Evolutionary conservation across 768 basidiomycete species (phyloP).

Genomic region (Cystofilobasidium capitatum): DNA sequence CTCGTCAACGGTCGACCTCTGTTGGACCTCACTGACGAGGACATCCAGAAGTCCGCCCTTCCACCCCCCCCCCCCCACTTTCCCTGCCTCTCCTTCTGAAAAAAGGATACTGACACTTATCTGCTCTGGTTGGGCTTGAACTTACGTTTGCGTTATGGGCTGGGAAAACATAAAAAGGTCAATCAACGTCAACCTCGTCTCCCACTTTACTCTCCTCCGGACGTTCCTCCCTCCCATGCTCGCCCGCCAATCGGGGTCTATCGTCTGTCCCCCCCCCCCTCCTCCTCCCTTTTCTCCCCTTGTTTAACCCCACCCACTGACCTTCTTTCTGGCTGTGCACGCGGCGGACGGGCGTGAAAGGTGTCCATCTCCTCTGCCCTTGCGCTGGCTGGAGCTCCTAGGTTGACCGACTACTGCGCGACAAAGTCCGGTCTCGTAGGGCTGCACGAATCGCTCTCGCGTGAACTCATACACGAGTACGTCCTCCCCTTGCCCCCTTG

Average conservation of each 20-base stretch:
- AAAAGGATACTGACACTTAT: too few species aligned
- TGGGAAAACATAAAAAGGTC: not conserved
- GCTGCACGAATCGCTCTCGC: not conserved
- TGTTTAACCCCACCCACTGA: not conserved
- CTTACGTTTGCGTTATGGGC: not conserved
- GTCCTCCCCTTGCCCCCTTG: not conserved
- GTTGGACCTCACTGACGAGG: not conserved
- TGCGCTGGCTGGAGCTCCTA: not conserved
- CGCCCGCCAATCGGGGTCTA: not conserved
- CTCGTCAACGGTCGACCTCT: not conserved
- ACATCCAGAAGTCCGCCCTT: not conserved
- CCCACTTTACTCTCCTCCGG: not conserved
- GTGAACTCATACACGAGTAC: not conserved
- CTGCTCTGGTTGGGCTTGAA: too few species aligned
- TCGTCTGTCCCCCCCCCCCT: not conserved
- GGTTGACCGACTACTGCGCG: slow-evolving; percentile 3
- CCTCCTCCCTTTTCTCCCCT: not conserved
- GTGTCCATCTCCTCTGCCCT: not conserved
- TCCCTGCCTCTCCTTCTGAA: not conserved
- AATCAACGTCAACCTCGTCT: not conserved
- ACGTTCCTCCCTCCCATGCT: not conserved
- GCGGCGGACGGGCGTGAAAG: not conserved
- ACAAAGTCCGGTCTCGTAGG: not conserved
- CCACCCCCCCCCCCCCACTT: not conserved
- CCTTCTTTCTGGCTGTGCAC: not conserved